A percentile compares a stretch with the other conserved stretches of the same genome.
phyloP scores from a whole-genome alignment of 108 stramenopile genomes.

The Pelagomonas calceolata region DNA sequence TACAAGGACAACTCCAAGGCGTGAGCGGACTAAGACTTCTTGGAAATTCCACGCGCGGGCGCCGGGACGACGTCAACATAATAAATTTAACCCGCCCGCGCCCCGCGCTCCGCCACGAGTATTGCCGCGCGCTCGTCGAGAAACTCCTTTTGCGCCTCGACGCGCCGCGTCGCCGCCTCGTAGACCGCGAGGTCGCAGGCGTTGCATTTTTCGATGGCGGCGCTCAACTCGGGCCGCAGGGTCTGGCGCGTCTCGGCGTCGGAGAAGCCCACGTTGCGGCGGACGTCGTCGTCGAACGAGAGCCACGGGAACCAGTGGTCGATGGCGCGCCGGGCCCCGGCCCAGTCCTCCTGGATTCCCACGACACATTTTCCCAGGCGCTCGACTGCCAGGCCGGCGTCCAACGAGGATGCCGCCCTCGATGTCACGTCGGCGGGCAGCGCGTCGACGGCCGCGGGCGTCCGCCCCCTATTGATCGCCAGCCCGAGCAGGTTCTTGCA shows the following conservation, averaged over 20 bases:
- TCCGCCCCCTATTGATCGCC: neutral
- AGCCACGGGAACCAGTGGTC: conserved; percentile 24
- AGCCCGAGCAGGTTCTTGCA: conserved; percentile 14
- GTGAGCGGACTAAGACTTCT: too few relatives aligned
- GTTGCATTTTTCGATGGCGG: conserved; percentile 2
- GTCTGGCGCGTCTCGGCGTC: neutral
- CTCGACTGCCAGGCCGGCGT: conserved; percentile 2
- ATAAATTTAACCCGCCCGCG: too few relatives aligned
- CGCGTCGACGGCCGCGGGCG: neutral
- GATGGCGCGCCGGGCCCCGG: conserved; percentile 4
- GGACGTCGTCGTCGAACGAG: conserved; percentile 3
- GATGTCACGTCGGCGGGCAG: neutral
- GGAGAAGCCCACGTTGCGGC: neutral
- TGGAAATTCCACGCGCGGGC: too few relatives aligned
- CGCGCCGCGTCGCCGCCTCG: neutral
- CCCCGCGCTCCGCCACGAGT: too few relatives aligned
- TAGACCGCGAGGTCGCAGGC: conserved; percentile 13
- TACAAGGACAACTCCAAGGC: too few relatives aligned
- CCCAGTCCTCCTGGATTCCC: conserved; percentile 20
- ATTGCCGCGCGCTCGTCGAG: too few relatives aligned
- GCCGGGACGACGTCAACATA: too few relatives aligned
- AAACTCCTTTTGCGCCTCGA: neutral
- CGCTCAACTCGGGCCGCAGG: neutral
- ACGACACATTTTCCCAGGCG: conserved; percentile 14
- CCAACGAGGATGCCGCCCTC: neutral